Conservation (phyloP, 768 basidiomycete species). For the Podaxis rugospora region DNA sequence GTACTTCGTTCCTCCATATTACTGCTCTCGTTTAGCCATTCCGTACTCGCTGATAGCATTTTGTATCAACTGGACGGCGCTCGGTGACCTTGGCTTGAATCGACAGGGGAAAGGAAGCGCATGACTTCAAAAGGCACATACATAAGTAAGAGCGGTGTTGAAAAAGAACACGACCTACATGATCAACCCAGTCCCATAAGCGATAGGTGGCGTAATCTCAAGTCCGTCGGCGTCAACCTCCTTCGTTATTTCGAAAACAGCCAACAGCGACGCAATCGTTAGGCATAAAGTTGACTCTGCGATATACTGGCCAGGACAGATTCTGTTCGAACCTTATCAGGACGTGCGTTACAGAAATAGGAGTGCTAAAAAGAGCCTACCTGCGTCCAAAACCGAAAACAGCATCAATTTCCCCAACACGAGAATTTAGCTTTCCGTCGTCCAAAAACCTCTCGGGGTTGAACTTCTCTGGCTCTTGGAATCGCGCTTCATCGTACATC, state of each 20-base stretch:
- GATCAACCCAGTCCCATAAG: neutral
- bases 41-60: too few species aligned
- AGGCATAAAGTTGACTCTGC: neutral
- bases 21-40: too few species aligned
- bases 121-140: neutral
- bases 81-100: neutral
- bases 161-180: neutral
- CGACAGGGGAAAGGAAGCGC: neutral
- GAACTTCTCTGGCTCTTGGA: constrained; percentile 16
- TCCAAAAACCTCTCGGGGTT: constrained; percentile 20
- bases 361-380: neutral
- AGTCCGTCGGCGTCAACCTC: too few species aligned
- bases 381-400: constrained; percentile 2
- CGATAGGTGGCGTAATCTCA: too few species aligned
- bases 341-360: neutral
- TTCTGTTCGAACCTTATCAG: neutral
- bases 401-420: neutral
- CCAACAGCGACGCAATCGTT: too few species aligned
- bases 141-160: neutral
- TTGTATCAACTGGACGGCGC: neutral
- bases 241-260: too few species aligned
- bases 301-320: neutral
- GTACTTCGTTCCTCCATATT: too few species aligned
- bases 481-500: constrained; percentile 13
- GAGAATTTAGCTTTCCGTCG: constrained; percentile 14